Percentiles rank a stretch among this genome's conserved stretches.
Conservation (phyloP, 495 filamentous ascomycete species). For the Hyaloscypha bicolor region DNA sequence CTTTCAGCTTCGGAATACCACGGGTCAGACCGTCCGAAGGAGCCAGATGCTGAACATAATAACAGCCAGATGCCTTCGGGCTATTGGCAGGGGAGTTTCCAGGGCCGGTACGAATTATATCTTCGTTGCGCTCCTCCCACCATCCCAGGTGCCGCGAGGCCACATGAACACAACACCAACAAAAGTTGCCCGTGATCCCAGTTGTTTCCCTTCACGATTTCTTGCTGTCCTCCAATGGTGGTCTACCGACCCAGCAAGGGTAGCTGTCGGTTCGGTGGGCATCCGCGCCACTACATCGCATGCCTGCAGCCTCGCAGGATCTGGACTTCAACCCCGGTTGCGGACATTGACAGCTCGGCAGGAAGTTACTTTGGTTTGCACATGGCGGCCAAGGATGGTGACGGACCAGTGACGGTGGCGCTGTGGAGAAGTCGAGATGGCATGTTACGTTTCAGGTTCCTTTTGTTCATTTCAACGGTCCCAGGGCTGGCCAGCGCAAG, state of each 20-base stretch:
- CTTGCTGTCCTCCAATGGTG: background rate
- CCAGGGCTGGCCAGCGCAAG: background rate
- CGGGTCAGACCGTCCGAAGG: background rate
- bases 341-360: background rate
- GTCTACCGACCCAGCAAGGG: background rate
- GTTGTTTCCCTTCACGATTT: background rate
- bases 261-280: background rate
- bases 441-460: background rate
- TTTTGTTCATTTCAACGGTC: background rate
- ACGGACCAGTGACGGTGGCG: background rate
- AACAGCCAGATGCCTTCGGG: background rate
- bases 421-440: background rate
- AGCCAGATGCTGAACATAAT: background rate
- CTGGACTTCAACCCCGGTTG: background rate
- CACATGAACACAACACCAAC: background rate
- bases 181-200: background rate
- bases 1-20: background rate
- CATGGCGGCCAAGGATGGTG: conserved; percentile 1
- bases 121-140: background rate
- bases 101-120: conserved; percentile 1
- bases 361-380: background rate
- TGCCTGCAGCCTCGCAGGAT: conserved; percentile 4
- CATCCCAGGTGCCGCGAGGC: background rate
- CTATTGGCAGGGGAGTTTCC: background rate
- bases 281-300: conserved; percentile 3